A percentile compares a stretch with the other conserved stretches of the same genome.
phyloP scores from a whole-genome alignment of 129 eudicot species.

The Dittrichia graveolens region DNA sequence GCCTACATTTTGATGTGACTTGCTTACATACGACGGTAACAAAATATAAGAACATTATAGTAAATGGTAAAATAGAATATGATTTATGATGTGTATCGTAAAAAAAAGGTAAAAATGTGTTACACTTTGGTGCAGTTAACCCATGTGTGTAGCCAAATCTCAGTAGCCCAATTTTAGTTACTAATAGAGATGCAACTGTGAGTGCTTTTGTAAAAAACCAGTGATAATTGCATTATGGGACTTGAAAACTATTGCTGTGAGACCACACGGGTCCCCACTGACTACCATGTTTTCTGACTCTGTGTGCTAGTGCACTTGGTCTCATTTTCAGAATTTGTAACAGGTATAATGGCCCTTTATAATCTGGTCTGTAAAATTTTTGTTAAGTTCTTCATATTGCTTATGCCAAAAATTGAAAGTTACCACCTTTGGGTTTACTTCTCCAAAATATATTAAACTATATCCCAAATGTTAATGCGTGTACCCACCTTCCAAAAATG shows the following conservation, averaged over 20 bases:
- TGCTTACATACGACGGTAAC: no score
- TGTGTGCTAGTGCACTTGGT: slow-evolving; percentile 14
- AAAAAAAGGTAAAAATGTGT: background rate
- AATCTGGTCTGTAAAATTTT: slow-evolving; percentile 5
- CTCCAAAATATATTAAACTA: no score
- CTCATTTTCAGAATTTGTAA: slow-evolving; percentile 21
- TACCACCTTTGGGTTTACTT: no score
- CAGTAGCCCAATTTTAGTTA: slow-evolving; percentile 6
- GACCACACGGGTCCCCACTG: slow-evolving; percentile 45
- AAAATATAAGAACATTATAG: no score
- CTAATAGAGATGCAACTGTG: slow-evolving; percentile 2
- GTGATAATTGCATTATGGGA: slow-evolving; percentile 28
- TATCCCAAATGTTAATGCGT: no score
- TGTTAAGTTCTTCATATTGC: background rate
- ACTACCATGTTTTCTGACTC: slow-evolving; percentile 26
- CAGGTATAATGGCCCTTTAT: slow-evolving; percentile 9
- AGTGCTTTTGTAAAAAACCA: background rate
- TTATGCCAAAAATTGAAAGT: background rate
- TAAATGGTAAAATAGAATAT: no score
- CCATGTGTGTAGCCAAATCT: background rate
- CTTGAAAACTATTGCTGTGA: slow-evolving; percentile 29
- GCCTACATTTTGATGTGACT: no score
- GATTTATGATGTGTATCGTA: no score
- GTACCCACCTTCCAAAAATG: no score
- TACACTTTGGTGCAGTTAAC: background rate